These are phyloP conservation scores for Trichosanthes cucumerina DNA, from an alignment of 306 rosid genomes.

Conservation along the genomic window DNA sequence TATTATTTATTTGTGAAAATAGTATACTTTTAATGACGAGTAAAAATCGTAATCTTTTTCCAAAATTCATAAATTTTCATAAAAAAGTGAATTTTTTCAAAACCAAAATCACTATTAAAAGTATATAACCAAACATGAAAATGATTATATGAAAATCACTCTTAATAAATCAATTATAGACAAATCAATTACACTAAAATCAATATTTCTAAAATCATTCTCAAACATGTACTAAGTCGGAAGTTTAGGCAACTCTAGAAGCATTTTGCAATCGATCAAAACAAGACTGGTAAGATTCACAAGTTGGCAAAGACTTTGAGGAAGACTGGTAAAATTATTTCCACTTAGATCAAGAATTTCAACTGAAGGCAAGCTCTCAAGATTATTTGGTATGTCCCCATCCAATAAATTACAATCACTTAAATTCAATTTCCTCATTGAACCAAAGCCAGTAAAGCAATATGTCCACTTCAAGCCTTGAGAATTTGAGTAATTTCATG, in stretches of 20 bases:
- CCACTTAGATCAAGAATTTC: constrained; percentile 6
- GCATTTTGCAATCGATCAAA: background rate
- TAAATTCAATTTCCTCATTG: constrained; percentile 1
- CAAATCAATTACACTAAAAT: too few relatives aligned
- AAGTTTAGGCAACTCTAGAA: constrained; percentile 5
- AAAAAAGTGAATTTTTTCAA: too few relatives aligned
- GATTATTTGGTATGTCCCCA: constrained; percentile 5
- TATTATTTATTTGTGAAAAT: too few relatives aligned
- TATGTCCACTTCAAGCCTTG: background rate
- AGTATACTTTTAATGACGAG: too few relatives aligned
- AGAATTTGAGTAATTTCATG: background rate
- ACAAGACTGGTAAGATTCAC: background rate
- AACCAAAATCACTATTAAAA: too few relatives aligned
- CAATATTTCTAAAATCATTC: too few relatives aligned
- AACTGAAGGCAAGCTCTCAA: constrained; percentile 6
- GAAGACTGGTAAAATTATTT: constrained; percentile 5
- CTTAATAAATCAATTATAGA: too few relatives aligned
- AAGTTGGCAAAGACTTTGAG: constrained; percentile 2
- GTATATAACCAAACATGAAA: too few relatives aligned
- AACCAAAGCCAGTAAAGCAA: background rate
- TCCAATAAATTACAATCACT: constrained; percentile 9
- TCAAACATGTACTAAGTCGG: too few relatives aligned
- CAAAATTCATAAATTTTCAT: too few relatives aligned
- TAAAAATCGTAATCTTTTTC: too few relatives aligned
- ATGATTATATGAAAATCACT: too few relatives aligned